phyloP scores from a whole-genome alignment of 2,329 filamentous ascomycete species.

The Fusarium ramigenum region DNA sequence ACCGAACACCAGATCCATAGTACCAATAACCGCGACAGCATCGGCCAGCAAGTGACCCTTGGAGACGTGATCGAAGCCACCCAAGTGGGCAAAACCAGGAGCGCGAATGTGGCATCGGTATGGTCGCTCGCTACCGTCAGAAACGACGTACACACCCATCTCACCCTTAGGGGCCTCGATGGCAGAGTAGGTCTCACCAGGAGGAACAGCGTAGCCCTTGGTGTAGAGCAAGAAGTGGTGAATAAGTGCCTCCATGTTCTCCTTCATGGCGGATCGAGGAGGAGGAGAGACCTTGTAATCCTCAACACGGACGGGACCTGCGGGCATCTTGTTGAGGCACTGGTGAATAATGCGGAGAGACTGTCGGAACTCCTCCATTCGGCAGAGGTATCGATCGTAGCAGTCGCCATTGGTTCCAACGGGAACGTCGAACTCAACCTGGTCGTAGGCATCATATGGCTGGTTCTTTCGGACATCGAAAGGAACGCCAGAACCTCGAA shows the following conservation, averaged over 20 bases:
- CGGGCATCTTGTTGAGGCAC: constrained; percentile 98
- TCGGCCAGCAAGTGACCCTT: constrained; percentile 95
- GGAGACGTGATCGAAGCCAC: constrained; percentile 91
- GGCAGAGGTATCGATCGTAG: constrained; percentile 98
- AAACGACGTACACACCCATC: constrained; percentile 98
- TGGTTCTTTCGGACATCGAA: constrained; percentile 97
- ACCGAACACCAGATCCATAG: constrained; percentile 92
- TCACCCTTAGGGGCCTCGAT: constrained; percentile 99
- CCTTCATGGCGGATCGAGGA: constrained; percentile 98
- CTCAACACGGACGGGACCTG: constrained; percentile 92
- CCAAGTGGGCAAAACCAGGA: constrained; percentile 94
- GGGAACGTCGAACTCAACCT: constrained; percentile 98
- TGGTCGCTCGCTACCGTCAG: constrained; percentile 93
- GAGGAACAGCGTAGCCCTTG: constrained; percentile 96
- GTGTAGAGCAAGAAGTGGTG: constrained; percentile 99
- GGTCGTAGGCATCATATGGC: constrained; percentile 96
- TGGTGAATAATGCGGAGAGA: constrained; percentile 98
- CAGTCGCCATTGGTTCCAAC: constrained; percentile 98
- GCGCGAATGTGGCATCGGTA: constrained; percentile 98
- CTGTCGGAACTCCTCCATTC: constrained; percentile 99
- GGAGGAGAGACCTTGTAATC: constrained; percentile 99
- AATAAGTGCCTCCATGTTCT: constrained; percentile 99
- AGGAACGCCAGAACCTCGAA: constrained; percentile 93
- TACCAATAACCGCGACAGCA: constrained; percentile 93
- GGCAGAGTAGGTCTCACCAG: constrained; percentile 96